Base-by-base conservation (phyloP, 441 rosid genomes). In the Arabidopsis hybrid region DNA sequence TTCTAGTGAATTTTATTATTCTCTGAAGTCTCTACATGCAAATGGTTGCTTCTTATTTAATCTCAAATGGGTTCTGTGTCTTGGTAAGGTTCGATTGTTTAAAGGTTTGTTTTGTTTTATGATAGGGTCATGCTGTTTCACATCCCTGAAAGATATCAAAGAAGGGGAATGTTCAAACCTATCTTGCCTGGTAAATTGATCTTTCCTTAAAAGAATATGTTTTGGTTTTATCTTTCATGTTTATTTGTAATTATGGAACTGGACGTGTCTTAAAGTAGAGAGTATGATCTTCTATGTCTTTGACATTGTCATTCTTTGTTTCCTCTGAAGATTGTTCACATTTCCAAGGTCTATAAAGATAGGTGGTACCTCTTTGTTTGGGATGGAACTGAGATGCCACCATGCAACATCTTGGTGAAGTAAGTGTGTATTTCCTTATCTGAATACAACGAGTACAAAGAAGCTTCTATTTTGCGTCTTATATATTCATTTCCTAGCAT, bases 371-470 rank as follows among this genome's bases (percentile, higher is more conserved):
- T 77, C 16, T 71, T 39, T 21, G 63, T 77, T 51, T 77, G 80
- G 80, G 76, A 77, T 65, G 76, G 80, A 71, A 71, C 76, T 71
- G 72, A 71, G 47, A 40, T 71, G 71, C 68, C 76, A 18, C 68
- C 80, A 0, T 77, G 76, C 58, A 59, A 38, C 43, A 58, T 77
- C 13, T 8, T 36, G 62, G 62, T 35, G 50, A 76, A 71, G 80
- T 76, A 42, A 58, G 76, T 62, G 1, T 64, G 1, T 47, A 4
- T 55, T 12, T 6, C 18, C 17, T 31, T 10, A 7, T 55, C 4
- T 10, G 3, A 31, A 31, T 31, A 31, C 60, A 13, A 12, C 5
- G 9, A 31, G 38, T 1, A 13, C 1, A 7, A 55, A 29, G 12
- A 12, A 4, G 60, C 18, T 55, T 55, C 17, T 6, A 1, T 55